Evolutionary conservation across 192 early-diverging fungal species (phyloP).

Genomic region (Pecoramyces ruminantium): DNA sequence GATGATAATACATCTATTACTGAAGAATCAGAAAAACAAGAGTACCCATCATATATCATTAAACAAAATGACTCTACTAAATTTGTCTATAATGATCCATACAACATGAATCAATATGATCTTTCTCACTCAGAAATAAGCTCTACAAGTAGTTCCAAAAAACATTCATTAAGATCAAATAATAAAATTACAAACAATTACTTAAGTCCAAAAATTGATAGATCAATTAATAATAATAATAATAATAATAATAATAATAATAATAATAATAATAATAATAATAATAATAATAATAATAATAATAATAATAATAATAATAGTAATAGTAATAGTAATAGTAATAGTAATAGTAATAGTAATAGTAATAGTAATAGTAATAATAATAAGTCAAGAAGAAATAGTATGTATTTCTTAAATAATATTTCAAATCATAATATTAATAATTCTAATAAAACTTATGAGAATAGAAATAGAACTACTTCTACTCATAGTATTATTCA

Average conservation of each 20-base stretch:
- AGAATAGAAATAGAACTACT: no score
- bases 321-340: neutral
- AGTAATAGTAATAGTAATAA: neutral
- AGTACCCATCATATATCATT: neutral
- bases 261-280: no score
- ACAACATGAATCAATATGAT: neutral
- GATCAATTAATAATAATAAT: no score
- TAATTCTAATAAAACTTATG: no score
- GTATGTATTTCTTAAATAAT: no score
- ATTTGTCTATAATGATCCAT: neutral
- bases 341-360: neutral
- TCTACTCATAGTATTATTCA: no score
- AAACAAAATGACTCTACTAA: neutral
- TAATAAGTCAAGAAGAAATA: no score
- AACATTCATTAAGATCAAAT: neutral
- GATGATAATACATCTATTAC: neutral
- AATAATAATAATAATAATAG: neutral
- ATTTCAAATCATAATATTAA: no score
- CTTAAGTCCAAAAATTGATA: no score
- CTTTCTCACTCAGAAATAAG: neutral
- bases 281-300: neutral
- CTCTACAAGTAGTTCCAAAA: neutral
- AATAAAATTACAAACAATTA: neutral
- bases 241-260: no score
- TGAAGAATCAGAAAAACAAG: neutral